These are phyloP conservation scores for Nannizziopsis arthrosporioides DNA, from an alignment of 2,329 filamentous ascomycete genomes.

Conservation along the genomic window DNA sequence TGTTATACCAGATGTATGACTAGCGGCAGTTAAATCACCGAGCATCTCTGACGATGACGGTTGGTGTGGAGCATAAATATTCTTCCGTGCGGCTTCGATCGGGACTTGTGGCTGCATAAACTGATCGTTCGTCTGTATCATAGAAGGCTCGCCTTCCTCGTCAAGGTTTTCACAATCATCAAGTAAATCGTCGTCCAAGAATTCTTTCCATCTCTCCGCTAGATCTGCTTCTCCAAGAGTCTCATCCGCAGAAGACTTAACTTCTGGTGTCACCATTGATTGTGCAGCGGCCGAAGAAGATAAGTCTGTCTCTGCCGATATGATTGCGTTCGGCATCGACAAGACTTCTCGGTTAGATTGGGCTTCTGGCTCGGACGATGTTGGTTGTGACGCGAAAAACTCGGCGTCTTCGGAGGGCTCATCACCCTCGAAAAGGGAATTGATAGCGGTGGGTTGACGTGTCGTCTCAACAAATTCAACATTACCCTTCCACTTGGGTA, in stretches of 20 bases:
- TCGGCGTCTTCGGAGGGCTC: constrained; percentile 28
- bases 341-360: constrained; percentile 62
- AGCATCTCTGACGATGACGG: constrained; percentile 40
- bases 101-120: constrained; percentile 10
- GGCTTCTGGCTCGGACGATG: constrained; percentile 35
- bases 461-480: constrained; percentile 17
- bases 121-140: not conserved
- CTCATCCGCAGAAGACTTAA: constrained; percentile 10
- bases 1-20: constrained; percentile 5
- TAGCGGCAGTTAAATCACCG: constrained; percentile 23
- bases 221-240: constrained; percentile 46
- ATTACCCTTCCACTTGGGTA: constrained; percentile 41
- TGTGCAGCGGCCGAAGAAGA: not conserved
- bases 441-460: constrained; percentile 20
- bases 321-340: constrained; percentile 35
- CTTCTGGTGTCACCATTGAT: not conserved
- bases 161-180: constrained; percentile 49
- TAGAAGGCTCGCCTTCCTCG: not conserved
- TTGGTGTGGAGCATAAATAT: constrained; percentile 42
- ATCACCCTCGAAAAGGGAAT: constrained; percentile 29
- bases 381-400: constrained; percentile 25
- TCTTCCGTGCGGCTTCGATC: constrained; percentile 18
- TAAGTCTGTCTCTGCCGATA: constrained; percentile 11
- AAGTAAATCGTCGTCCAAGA: constrained; percentile 60
- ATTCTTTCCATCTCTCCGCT: constrained; percentile 71